Evolutionary conservation across 805 yeast species (phyloP), one percentile per base, ranked within the genome.

Genomic region (Candida nanaspora): DNA sequence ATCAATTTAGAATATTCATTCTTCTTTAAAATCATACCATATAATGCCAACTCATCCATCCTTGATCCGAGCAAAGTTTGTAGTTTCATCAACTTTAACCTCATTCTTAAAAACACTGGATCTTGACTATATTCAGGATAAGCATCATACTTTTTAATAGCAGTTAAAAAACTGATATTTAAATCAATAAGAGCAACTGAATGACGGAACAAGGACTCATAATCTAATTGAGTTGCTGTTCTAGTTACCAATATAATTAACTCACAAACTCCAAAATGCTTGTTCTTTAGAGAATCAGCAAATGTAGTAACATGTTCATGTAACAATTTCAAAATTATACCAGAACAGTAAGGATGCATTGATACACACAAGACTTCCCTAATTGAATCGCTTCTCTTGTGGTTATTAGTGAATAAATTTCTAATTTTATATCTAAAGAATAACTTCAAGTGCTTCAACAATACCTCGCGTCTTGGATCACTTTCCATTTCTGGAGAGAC

Each of bases 291-390:
- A 15, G 55, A 50, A 6, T 33, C 38, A 38, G 52, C 53, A 42
- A 61, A 59, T 22, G 51, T 43, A 38, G 48, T 45, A 15, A 53
- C 43, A 28, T 47, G 46, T 18, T 46, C 46, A n/a, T 40, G 18
- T 4, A 56, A 36, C n/a, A 57, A 42, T 2, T 48, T 46, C 19
- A 60, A 21, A 22, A 55, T 39, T 2, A 50, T 10, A 3, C 55
- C 60, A 42, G 56, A 50, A n/a, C 57, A 41, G 32, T 40, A 65
- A 11, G 87, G 76, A 61, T 83, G 80, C 35, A 58, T 46, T 6
- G 61, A 56, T 21, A 58, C 58, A 41, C 63, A 76, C 34, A 87
- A 58, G 2, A 86, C 78, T 47, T 86, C 95, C 45, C 81, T 76
- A 2, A 86, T 74, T 33, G 78, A 76, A 35, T 86, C 93, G 45